Evolutionary conservation across 768 basidiomycete species (phyloP), one percentile per base, ranked within the genome.

Genomic region (Paxillus involutus): DNA sequence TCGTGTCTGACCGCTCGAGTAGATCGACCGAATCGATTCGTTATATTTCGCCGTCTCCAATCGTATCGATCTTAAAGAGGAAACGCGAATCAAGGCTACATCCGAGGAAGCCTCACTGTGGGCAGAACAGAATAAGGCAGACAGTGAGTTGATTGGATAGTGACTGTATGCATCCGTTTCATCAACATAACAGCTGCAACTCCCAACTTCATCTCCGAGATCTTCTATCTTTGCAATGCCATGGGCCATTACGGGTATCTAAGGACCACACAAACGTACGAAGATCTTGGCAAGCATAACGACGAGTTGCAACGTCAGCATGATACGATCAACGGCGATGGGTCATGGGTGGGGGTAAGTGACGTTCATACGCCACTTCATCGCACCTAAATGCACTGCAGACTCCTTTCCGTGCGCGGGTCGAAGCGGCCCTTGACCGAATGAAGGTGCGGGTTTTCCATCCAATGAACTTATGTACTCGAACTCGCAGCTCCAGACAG

Each of bases 21-120:
- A 97, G 91, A 88, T 99, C 63, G 89, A 97, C 67, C 88, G 89
- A 55, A 91, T 99, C 46, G 96, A 99, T 64, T 77, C 86, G 2
- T 69, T 86, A 7, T 98, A 87, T 70, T 95, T 85, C 65, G 83
- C 84, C 10, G 82, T 80, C 55, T 88, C 88, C 5, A 67, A 76
- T 10, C 80, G 93, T 6, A 81, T 98, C 29, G 78, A 91, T 59
- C 71, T 96, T 21, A 83, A 73, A 29, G 96, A 98, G 13, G 93
- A 97, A 67, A 99, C 97, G 0, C 86, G 94, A 47, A 89, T 99
- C 59, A 94, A 93, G 61, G 94, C 94, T 0, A 93, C 92, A 0
- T 88, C 85, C 58, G 89, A 93, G 52, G 94, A 98, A 62, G 91
- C 89, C 1, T 76, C 81, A 19, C 74, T 80, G 52, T 97, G 91